Evolutionary conservation across 2,329 filamentous ascomycete species (phyloP).

Genomic region (Sphaerulina vaccinii): DNA sequence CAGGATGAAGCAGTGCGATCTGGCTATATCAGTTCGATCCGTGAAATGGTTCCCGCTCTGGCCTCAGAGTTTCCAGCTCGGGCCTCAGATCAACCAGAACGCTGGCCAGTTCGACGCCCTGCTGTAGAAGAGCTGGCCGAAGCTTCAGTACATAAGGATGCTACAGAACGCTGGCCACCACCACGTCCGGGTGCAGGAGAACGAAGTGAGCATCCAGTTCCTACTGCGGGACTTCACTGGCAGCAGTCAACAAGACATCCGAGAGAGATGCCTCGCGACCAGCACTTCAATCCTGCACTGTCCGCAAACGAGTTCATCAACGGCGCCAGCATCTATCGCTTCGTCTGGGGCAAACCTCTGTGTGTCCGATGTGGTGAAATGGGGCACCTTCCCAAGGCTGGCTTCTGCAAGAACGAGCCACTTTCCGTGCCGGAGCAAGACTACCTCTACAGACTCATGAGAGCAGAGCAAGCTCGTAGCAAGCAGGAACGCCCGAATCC

Average conservation of each 20-base stretch:
- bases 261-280: neutral
- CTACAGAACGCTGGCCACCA: no score
- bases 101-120: no score
- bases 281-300: slow-evolving; percentile 12
- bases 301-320: slow-evolving; percentile 26
- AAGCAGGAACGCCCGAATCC: slow-evolving; percentile 15
- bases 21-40: neutral
- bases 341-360: slow-evolving; percentile 25
- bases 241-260: neutral
- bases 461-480: slow-evolving; percentile 18
- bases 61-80: no score
- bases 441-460: slow-evolving; percentile 18
- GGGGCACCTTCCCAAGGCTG: slow-evolving; percentile 23
- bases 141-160: no score
- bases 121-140: no score
- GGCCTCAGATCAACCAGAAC: no score
- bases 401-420: slow-evolving; percentile 10
- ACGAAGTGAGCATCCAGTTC: no score
- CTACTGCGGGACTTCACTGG: neutral
- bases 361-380: slow-evolving; percentile 22
- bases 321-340: slow-evolving; percentile 19
- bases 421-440: slow-evolving; percentile 18
- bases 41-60: no score
- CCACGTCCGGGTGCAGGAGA: no score
- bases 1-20: neutral